These are phyloP conservation scores for Coemansia sp. DNA, from an alignment of 192 early-diverging fungal species.

Conservation along the genomic window DNA sequence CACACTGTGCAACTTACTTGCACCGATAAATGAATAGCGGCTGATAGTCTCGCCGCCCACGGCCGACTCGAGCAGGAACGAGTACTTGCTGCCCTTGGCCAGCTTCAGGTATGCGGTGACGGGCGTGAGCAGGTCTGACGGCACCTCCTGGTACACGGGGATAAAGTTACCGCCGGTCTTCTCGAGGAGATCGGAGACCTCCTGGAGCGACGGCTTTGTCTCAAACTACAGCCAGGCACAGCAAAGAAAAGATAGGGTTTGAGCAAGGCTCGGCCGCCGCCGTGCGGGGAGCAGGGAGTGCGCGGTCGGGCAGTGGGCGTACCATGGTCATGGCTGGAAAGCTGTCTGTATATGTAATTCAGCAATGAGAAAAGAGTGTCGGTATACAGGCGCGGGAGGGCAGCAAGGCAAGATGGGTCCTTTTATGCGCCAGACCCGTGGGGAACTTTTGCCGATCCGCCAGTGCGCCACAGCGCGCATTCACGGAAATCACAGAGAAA, in stretches of 20 bases:
- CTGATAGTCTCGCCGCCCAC: constrained; percentile 91
- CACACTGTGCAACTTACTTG: constrained; percentile 49
- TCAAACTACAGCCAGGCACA: constrained; percentile 24
- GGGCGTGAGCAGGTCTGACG: constrained; percentile 91
- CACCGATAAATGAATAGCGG: constrained; percentile 93
- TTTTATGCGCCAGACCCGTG: too few relatives aligned
- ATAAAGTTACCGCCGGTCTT: constrained; percentile 74
- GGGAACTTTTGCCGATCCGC: too few relatives aligned
- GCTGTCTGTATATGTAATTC: too few relatives aligned
- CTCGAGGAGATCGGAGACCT: constrained; percentile 59
- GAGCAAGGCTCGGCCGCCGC: too few relatives aligned
- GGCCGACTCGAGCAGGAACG: constrained; percentile 94
- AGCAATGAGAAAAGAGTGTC: too few relatives aligned
- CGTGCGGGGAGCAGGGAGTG: too few relatives aligned
- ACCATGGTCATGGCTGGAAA: too few relatives aligned
- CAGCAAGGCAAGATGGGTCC: too few relatives aligned
- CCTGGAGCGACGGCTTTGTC: constrained; percentile 62
- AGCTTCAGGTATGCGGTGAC: constrained; percentile 94
- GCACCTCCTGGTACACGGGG: constrained; percentile 83
- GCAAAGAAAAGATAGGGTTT: background rate
- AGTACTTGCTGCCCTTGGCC: constrained; percentile 70
- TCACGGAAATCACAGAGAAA: too few relatives aligned
- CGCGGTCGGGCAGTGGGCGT: too few relatives aligned
- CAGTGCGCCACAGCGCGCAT: too few relatives aligned
- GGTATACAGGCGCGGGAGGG: too few relatives aligned